Percentiles rank a stretch among this genome's conserved stretches.
Conservation (phyloP, 106 monocot genomes). For the Platanthera guangdongensis region DNA sequence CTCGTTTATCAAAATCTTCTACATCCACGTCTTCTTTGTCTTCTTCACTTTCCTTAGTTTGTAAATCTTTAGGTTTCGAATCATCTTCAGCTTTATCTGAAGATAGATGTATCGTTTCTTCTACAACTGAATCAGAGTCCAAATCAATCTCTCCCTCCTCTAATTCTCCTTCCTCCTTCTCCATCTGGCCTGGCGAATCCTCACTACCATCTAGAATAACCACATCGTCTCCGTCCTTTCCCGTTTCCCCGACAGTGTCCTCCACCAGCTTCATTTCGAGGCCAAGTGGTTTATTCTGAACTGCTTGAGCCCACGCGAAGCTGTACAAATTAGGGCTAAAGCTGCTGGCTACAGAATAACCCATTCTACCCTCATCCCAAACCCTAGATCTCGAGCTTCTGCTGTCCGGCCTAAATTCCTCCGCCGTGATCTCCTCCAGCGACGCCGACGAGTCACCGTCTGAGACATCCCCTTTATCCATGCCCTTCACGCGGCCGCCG, state of each 20-base stretch:
- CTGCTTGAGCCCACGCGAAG: constrained; percentile 94
- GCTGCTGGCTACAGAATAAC: constrained; percentile 23
- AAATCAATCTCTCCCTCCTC: constrained; percentile 87
- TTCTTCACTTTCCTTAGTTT: constrained; percentile 8
- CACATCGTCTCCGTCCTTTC: constrained; percentile 17
- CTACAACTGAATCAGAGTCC: constrained; percentile 12
- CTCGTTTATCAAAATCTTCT: constrained; percentile 61
- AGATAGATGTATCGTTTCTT: constrained; percentile 14
- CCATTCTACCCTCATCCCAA: constrained; percentile 39
- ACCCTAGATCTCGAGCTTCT: constrained; percentile 42
- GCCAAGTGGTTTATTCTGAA: constrained; percentile 80
- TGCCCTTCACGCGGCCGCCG: not conserved
- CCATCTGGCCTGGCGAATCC: constrained; percentile 11
- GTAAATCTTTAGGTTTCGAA: constrained; percentile 4
- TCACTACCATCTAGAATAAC: constrained; percentile 22
- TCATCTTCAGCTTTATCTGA: constrained; percentile 18
- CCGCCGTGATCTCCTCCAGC: constrained; percentile 47
- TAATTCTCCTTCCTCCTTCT: constrained; percentile 85
- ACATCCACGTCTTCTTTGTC: constrained; percentile 25
- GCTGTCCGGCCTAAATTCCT: constrained; percentile 35
- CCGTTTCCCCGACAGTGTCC: constrained; percentile 1
- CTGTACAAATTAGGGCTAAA: constrained; percentile 48
- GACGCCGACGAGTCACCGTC: constrained; percentile 41
- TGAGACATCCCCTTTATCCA: constrained; percentile 21
- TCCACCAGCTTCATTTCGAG: constrained; percentile 11